A percentile compares a stretch with the other conserved stretches of the same genome.
These are phyloP conservation scores for Epichloe scottii DNA, from an alignment of 2,329 filamentous ascomycete species.

Conservation along the genomic window DNA sequence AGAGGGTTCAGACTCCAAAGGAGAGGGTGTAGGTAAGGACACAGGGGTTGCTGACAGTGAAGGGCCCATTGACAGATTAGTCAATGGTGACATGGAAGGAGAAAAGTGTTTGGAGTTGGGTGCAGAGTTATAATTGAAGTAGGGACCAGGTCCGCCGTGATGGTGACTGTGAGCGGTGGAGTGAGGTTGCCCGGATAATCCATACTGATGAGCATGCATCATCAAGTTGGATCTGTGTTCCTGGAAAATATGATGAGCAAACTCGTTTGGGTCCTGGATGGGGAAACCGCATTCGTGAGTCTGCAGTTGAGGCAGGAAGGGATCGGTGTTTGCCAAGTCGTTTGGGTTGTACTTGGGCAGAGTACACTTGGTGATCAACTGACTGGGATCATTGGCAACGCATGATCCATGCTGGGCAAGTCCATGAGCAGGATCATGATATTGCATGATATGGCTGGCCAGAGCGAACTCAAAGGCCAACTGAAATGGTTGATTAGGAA, in stretches of 20 bases:
- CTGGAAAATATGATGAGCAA: conserved; percentile 18
- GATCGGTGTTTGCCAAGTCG: conserved; percentile 7
- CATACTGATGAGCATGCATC: conserved; percentile 8
- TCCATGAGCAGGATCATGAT: conserved; percentile 16
- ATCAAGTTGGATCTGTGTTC: conserved; percentile 12
- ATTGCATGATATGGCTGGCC: conserved; percentile 18
- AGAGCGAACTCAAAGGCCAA: conserved; percentile 14
- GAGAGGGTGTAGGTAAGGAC: conserved; percentile 10
- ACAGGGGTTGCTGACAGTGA: conserved; percentile 12
- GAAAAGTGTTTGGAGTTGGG: conserved; percentile 9
- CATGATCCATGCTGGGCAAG: conserved; percentile 14
- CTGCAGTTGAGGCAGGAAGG: conserved; percentile 9
- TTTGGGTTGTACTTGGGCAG: conserved; percentile 13
- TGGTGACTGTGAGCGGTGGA: conserved; percentile 2
- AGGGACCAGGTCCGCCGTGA: background rate
- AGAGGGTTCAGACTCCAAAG: conserved; percentile 13
- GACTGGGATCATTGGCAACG: conserved; percentile 15
- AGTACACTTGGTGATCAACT: conserved; percentile 15
- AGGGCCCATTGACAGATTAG: conserved; percentile 12
- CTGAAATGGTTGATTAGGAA: conserved; percentile 9
- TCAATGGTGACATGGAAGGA: conserved; percentile 12
- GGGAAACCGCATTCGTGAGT: conserved; percentile 17
- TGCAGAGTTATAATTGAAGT: conserved; percentile 1
- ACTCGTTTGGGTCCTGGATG: conserved; percentile 15
- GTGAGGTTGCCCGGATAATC: conserved; percentile 1